These are phyloP conservation scores for Myxozyma melibiosi DNA, from an alignment of 805 yeast genomes.

Conservation along the genomic window DNA sequence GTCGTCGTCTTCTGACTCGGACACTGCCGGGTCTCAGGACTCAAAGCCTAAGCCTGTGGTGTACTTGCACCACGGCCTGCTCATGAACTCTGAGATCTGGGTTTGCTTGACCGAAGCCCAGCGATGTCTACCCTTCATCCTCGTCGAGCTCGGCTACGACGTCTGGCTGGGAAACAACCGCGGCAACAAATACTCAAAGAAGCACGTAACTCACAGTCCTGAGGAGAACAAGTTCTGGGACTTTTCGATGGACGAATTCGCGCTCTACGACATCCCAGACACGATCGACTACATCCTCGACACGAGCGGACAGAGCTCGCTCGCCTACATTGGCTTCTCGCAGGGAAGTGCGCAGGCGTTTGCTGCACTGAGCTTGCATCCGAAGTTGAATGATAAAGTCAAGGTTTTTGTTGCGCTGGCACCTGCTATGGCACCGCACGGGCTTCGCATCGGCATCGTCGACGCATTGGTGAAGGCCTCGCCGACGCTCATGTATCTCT, in stretches of 20 bases:
- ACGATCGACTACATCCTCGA: constrained; percentile 71
- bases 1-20: too few relatives aligned
- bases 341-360: constrained; percentile 95
- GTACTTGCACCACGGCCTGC: constrained; percentile 87
- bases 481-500: constrained; percentile 66
- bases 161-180: constrained; percentile 84
- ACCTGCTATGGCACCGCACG: constrained; percentile 93
- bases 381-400: constrained; percentile 58
- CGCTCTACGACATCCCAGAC: constrained; percentile 85
- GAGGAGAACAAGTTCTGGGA: constrained; percentile 71
- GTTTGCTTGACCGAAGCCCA: constrained; percentile 51
- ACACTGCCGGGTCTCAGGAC: too few relatives aligned
- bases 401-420: constrained; percentile 76
- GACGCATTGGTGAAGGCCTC: constrained; percentile 75
- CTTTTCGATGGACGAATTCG: constrained; percentile 88
- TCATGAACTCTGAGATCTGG: constrained; percentile 90
- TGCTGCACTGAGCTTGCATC: constrained; percentile 71
- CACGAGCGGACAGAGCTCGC: constrained; percentile 47
- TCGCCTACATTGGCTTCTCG: constrained; percentile 83
- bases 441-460: constrained; percentile 72
- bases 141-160: constrained; percentile 83
- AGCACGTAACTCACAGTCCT: constrained; percentile 58
- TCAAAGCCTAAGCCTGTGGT: constrained; percentile 50
- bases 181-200: constrained; percentile 89
- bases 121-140: constrained; percentile 69